Base-by-base conservation (phyloP, 177 flowering plant species). In the Vitis hybrid region DNA sequence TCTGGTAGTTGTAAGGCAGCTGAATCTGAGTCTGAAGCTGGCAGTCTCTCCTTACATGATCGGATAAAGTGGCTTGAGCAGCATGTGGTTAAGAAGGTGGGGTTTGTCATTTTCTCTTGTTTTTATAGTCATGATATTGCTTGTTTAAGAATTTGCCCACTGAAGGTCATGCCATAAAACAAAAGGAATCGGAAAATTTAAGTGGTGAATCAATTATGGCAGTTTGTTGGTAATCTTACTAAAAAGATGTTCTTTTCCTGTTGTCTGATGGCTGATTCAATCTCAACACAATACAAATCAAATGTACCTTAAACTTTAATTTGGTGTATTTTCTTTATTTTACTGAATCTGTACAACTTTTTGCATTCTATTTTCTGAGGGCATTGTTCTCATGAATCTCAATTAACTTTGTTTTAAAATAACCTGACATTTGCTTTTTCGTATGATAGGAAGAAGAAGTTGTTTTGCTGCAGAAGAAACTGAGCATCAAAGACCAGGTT, bases 31-130 rank as follows among this genome's bases (percentile, higher is more conserved):
- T 68, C 86, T 50, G 88, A 85, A 65, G 75, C 79, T 73, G 81
- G 41, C 63, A 76, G 76, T 65, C 65, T 58, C 13, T 69, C 83
- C 57, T 76, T 81, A 69, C 88, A 80, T 62, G 90, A 85, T 67
- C 78, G 59, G 64, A 67, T 66, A 69, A 86, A 80, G 58, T 63
- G 77, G 77, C 80, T 61, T 58, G 88, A 88, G 72, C 82, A 80
- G 77, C 76, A 81, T 58, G 70, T 67, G 49, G 76, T 70, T 61
- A 84, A 82, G 76, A 89, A 90, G 92, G 99, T 92, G 65, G 50
- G 68, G 46, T 57, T 53, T 27, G 49, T 32, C 27, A 12, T 41
- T 61, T 3, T 64, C 55, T 58, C 17, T 49, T 68, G n/a, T 53
- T 65, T n/a, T 70, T 27, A 10, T 15, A 11, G 21, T 21, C 35